Evolutionary conservation across 441 rosid genomes (phyloP), one percentile per base, ranked within the genome.

Genomic region (Melastoma candidum): DNA sequence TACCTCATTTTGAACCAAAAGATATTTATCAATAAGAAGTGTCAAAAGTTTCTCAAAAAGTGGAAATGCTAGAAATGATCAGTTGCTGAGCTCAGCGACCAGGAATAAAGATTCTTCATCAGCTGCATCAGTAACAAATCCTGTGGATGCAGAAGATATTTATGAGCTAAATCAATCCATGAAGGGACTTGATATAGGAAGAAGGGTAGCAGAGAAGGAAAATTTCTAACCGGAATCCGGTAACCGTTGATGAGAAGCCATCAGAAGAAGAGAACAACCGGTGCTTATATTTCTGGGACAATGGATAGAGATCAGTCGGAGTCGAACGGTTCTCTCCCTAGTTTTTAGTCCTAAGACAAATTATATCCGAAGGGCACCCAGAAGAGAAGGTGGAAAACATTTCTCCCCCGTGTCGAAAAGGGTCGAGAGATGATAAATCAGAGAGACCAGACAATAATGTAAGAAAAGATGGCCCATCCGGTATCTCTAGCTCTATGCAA

Each of bases 31-130:
- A 51, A 12, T 63, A 59, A 57, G 60, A 87, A 89, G 97, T 80
- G 99, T 93, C 57, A 93, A 93, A 76, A 89, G 98, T 83, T 83
- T 93, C 54, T 89, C 99, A 5, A 93, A 79, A 77, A 74, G 84
- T 76, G 96, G 93, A 63, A 86, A 86, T 67, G 56, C 78, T 45
- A 93, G 71, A 68, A 89, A 89, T 74, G 99, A 93, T 64, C 88
- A 72, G 73, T 61, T 61, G 47, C 69, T 58, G 48, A 79, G 60
- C 79, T 60, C 81, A 54, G 76, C 74, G 10, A 61, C 74, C 47
- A 54, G 66, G 51, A 81, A 39, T 48, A 92, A 79, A 74, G 95
- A 88, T 67, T 71, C 53, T 47, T 59, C 77, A 52, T 72, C 76
- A 17, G 60, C 71, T 60, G 67, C 87, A 56, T 67, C 77, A 51